Conservation (phyloP, 805 yeast species). For the Wickerhamiella dianesei region DNA sequence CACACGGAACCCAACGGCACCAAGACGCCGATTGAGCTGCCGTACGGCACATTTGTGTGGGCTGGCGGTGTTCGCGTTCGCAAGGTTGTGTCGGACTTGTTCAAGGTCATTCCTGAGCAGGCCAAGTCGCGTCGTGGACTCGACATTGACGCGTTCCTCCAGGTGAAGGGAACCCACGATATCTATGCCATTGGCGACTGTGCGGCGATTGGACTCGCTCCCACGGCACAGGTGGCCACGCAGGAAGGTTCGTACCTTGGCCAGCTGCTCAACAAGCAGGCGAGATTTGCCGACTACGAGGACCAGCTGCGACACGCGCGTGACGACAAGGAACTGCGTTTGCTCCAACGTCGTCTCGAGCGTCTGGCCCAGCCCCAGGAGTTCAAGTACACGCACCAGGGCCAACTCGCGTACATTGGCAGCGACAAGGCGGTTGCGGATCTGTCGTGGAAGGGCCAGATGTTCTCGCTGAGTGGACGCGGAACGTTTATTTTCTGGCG, state of each 20-base stretch:
- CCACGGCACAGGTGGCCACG: conserved; percentile 95
- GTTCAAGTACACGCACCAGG: conserved; percentile 76
- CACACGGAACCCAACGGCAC: conserved; percentile 56
- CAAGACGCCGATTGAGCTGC: conserved; percentile 47
- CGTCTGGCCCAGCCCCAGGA: conserved; percentile 30
- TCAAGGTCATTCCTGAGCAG: conserved; percentile 44
- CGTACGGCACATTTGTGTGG: conserved; percentile 92
- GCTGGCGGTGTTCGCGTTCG: conserved; percentile 95
- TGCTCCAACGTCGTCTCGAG: conserved; percentile 23
- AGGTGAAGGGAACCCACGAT: conserved; percentile 69
- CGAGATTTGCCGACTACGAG: conserved; percentile 27
- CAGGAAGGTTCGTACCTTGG: conserved; percentile 85
- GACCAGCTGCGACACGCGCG: conserved; percentile 16
- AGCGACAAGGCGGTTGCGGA: conserved; percentile 87
- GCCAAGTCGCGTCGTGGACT: conserved; percentile 83
- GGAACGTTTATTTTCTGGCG: conserved; percentile 90
- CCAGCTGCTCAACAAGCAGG: conserved; percentile 45
- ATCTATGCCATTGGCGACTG: conserved; percentile 92
- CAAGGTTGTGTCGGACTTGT: conserved; percentile 52
- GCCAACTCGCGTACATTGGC: conserved; percentile 90
- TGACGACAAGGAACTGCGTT: conserved; percentile 13
- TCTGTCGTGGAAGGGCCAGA: conserved; percentile 53
- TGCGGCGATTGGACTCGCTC: conserved; percentile 76
- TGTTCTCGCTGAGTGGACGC: conserved; percentile 70
- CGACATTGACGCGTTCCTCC: conserved; percentile 66